These are phyloP conservation scores for Mariannaea elegans DNA, from an alignment of 2,329 filamentous ascomycete species.

Conservation along the genomic window DNA sequence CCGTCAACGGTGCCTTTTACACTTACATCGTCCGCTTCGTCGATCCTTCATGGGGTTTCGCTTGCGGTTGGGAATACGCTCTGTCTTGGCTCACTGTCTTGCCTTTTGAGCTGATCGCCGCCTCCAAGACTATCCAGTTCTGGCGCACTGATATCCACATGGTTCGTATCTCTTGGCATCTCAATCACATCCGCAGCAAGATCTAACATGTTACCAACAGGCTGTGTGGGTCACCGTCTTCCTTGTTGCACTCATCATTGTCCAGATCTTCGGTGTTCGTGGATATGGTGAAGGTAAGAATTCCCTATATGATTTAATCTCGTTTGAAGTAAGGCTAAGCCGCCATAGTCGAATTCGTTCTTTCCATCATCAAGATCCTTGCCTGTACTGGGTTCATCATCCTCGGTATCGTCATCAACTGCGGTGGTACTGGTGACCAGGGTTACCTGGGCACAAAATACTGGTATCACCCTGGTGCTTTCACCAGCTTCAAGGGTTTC, in stretches of 20 bases:
- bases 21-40: slow-evolving; percentile 91
- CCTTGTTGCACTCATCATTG: slow-evolving; percentile 75
- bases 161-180: slow-evolving; percentile 3
- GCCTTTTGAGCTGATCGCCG: slow-evolving; percentile 87
- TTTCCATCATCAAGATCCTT: slow-evolving; percentile 85
- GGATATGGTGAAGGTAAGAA: slow-evolving; percentile 75
- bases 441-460: slow-evolving; percentile 83
- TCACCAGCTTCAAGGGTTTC: slow-evolving; percentile 83
- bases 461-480: slow-evolving; percentile 83
- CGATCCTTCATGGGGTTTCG: slow-evolving; percentile 93
- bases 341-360: slow-evolving; percentile 78
- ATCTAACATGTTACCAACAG: not conserved
- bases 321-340: not conserved
- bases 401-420: slow-evolving; percentile 85
- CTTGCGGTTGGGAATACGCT: slow-evolving; percentile 96
- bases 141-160: slow-evolving; percentile 74
- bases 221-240: slow-evolving; percentile 87
- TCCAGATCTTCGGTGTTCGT: slow-evolving; percentile 89
- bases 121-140: slow-evolving; percentile 83
- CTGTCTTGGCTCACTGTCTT: slow-evolving; percentile 87
- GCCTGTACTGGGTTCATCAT: slow-evolving; percentile 72
- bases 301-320: not conserved
- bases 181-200: not conserved
- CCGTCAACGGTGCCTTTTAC: slow-evolving; percentile 90
- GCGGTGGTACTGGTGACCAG: slow-evolving; percentile 76